phyloP scores from a whole-genome alignment of 352 stramenopile species.

The Paralagenidium karlingii region DNA sequence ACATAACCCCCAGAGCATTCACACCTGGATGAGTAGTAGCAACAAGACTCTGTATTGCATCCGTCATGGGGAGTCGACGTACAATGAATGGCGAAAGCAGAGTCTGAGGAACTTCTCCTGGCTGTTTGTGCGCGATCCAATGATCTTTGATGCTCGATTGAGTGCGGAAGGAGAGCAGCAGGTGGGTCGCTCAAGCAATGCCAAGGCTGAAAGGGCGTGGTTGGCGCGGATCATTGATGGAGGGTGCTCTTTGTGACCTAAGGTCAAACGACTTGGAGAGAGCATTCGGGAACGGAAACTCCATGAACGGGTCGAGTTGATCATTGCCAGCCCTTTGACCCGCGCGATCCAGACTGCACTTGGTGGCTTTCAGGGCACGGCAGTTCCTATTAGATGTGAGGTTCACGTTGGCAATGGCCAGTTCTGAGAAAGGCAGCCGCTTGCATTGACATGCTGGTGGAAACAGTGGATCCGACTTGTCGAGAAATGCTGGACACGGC shows the following conservation, averaged over 20 bases:
- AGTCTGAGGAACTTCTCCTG: slow-evolving; percentile 77
- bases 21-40: too few species aligned
- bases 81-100: slow-evolving; percentile 74
- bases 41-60: slow-evolving; percentile 77
- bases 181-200: slow-evolving; percentile 9
- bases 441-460: neutral
- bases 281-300: neutral
- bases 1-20: too few species aligned
- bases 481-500: slow-evolving; percentile 79
- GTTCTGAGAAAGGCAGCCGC: neutral
- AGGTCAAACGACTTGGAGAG: neutral
- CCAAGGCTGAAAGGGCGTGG: neutral
- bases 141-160: slow-evolving; percentile 72
- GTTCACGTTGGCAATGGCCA: neutral
- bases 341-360: slow-evolving; percentile 71
- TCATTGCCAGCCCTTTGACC: slow-evolving; percentile 75
- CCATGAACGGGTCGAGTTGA: slow-evolving; percentile 8
- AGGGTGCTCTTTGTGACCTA: neutral
- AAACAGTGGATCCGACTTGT: slow-evolving; percentile 50
- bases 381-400: slow-evolving; percentile 44
- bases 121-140: slow-evolving; percentile 73
- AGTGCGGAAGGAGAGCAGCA: slow-evolving; percentile 60
- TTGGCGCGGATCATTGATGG: neutral
- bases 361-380: slow-evolving; percentile 33
- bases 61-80: slow-evolving; percentile 79